Evolutionary conservation across 176 grass and related monocot species (phyloP).

Genomic region (Chrysopogon serrulatus): DNA sequence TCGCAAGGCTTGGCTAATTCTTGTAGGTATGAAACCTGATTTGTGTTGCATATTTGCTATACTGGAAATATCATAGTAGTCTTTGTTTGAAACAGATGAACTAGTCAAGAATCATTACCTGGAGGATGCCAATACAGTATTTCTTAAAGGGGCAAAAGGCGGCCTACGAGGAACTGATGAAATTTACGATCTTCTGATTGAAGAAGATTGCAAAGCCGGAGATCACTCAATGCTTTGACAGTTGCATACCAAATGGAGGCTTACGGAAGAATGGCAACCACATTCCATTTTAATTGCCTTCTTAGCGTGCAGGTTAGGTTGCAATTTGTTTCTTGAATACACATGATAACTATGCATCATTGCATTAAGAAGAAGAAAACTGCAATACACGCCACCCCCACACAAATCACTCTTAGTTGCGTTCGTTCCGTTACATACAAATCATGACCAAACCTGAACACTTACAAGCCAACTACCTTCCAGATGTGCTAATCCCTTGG

Average conservation of each 20-base stretch:
- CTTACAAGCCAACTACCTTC: neutral
- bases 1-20: constrained; percentile 90
- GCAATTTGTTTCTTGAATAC: neutral
- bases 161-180: constrained; percentile 77
- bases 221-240: constrained; percentile 93
- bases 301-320: constrained; percentile 88
- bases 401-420: neutral
- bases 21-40: constrained; percentile 64
- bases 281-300: constrained; percentile 98
- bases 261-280: constrained; percentile 96
- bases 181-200: constrained; percentile 82
- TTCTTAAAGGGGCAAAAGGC: constrained; percentile 92
- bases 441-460: neutral
- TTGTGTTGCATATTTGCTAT: constrained; percentile 18
- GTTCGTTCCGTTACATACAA: neutral
- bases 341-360: neutral
- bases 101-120: constrained; percentile 67
- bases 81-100: constrained; percentile 64
- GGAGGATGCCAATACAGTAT: constrained; percentile 85
- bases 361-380: neutral
- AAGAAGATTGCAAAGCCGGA: constrained; percentile 95
- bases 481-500: neutral
- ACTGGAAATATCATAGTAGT: constrained; percentile 26
- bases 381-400: neutral
- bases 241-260: constrained; percentile 99